phyloP scores from a whole-genome alignment of 768 basidiomycete genomes.

The Leccinellum luteum region DNA sequence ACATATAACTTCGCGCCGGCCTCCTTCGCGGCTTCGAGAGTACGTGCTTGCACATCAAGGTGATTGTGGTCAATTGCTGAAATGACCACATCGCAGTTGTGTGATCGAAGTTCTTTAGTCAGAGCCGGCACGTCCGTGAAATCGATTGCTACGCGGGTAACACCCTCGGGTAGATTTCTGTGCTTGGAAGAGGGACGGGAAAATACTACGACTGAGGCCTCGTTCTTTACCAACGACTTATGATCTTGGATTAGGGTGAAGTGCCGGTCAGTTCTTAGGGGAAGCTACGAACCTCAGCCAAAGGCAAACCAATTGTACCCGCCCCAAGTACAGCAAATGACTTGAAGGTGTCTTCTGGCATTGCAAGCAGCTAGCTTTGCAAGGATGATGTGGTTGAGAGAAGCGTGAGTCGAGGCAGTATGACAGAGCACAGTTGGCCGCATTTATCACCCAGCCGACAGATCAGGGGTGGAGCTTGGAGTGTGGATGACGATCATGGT shows the following conservation, averaged over 20 bases:
- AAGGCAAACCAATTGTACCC: conserved; percentile 14
- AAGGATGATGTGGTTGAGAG: neutral
- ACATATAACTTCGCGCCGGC: conserved; percentile 30
- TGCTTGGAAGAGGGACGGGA: conserved; percentile 10
- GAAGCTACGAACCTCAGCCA: conserved; percentile 4
- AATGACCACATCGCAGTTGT: conserved; percentile 27
- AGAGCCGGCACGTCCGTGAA: conserved; percentile 9
- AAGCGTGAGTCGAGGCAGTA: neutral
- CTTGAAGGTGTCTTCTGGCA: conserved; percentile 13
- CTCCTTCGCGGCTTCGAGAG: conserved; percentile 28
- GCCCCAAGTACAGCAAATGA: conserved; percentile 22
- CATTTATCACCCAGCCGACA: neutral
- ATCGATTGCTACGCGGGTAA: conserved; percentile 11
- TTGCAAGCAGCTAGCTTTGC: neutral
- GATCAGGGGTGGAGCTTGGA: neutral
- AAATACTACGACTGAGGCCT: conserved; percentile 13
- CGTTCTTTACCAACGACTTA: conserved; percentile 11
- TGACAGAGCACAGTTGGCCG: neutral
- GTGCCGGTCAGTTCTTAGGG: neutral
- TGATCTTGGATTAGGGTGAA: neutral
- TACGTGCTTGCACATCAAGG: conserved; percentile 20
- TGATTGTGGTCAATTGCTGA: conserved; percentile 23
- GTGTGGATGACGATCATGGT: conserved; percentile 7
- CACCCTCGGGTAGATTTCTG: conserved; percentile 8
- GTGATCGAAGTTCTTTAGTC: conserved; percentile 9